Percentiles rank a stretch among this genome's conserved stretches.
These are phyloP conservation scores for Kluyveromyces siamensis DNA, from an alignment of 805 yeast species.

Conservation along the genomic window DNA sequence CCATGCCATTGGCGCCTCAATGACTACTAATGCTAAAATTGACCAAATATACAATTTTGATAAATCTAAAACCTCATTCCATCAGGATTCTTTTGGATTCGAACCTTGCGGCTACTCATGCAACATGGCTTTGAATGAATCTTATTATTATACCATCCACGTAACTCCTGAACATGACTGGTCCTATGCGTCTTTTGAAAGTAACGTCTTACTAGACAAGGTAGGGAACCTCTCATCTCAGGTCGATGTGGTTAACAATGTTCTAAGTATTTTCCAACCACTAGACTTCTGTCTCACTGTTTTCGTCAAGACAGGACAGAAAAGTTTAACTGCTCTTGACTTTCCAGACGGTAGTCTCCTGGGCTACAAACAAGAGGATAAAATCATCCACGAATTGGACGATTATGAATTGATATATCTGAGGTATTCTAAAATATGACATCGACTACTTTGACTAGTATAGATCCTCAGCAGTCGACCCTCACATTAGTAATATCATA, in stretches of 20 bases:
- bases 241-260: slow-evolving; percentile 46
- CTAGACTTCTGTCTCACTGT: slow-evolving; percentile 59
- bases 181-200: slow-evolving; percentile 94
- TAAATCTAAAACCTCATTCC: slow-evolving; percentile 23
- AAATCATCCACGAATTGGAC: slow-evolving; percentile 63
- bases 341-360: slow-evolving; percentile 5
- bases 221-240: slow-evolving; percentile 34
- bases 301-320: slow-evolving; percentile 30
- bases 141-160: slow-evolving; percentile 75
- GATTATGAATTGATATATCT: slow-evolving; percentile 66
- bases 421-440: slow-evolving; percentile 29
- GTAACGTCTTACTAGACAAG: slow-evolving; percentile 54
- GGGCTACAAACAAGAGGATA: slow-evolving; percentile 56
- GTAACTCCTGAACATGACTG: slow-evolving; percentile 91
- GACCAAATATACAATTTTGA: slow-evolving; percentile 45
- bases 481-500: background rate
- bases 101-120: slow-evolving; percentile 94
- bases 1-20: slow-evolving; percentile 65
- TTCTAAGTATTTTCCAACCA: slow-evolving; percentile 63
- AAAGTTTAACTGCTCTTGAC: slow-evolving; percentile 13
- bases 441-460: background rate
- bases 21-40: slow-evolving; percentile 55
- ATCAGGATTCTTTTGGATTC: slow-evolving; percentile 83
- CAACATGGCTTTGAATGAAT: slow-evolving; percentile 58
- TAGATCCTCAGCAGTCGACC: background rate